Conservation (phyloP, 805 yeast genomes). For the Saccharomyces jurei region DNA sequence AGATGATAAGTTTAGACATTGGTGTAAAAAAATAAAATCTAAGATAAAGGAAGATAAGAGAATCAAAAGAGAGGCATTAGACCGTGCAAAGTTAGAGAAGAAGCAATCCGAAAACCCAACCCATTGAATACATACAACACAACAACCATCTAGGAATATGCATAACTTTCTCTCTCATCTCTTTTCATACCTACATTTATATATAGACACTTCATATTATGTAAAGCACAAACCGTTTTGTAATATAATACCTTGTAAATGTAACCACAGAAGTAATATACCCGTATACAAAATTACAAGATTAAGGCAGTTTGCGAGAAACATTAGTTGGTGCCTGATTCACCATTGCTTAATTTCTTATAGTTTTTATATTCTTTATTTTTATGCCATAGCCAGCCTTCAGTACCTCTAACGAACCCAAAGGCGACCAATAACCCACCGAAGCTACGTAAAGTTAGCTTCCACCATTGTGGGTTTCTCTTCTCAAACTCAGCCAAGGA, state of each 20-base stretch:
- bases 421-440: conserved; percentile 49
- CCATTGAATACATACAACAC: conserved; percentile 9
- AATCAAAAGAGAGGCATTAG: conserved; percentile 26
- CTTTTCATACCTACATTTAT: not conserved
- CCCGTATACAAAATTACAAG: not conserved
- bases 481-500: conserved; percentile 28
- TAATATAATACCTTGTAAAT: not conserved
- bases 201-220: conserved; percentile 2
- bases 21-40: conserved; percentile 34
- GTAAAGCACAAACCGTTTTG: conserved; percentile 1
- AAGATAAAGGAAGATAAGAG: conserved; percentile 27
- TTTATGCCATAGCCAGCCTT: conserved; percentile 49
- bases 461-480: conserved; percentile 56
- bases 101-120: conserved; percentile 19
- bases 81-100: conserved; percentile 24
- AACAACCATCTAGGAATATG: not conserved
- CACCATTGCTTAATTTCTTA: conserved; percentile 5
- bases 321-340: not conserved
- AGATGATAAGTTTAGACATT: conserved; percentile 32
- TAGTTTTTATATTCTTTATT: conserved; percentile 17
- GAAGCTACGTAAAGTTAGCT: conserved; percentile 39
- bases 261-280: not conserved
- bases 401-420: conserved; percentile 58
- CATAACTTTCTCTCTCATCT: not conserved
- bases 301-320: not conserved